phyloP scores from a whole-genome alignment of 1,139 yeast genomes.

The Lodderomyces orthopsilosis region DNA sequence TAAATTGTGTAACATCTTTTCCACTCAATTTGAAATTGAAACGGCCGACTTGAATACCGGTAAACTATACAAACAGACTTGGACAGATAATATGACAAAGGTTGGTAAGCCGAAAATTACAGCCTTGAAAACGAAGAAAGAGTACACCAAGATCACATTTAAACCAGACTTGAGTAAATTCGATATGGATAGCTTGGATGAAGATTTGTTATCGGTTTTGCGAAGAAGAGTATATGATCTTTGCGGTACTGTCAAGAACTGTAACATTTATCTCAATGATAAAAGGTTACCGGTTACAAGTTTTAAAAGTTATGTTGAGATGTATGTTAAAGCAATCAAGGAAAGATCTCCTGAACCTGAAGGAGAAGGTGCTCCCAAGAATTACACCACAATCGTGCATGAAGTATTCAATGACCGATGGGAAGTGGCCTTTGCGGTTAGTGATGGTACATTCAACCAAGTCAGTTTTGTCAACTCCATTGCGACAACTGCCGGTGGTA shows the following conservation, averaged over 20 bases:
- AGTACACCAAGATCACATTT: conserved; percentile 85
- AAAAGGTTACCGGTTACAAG: conserved; percentile 64
- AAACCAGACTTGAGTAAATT: conserved; percentile 85
- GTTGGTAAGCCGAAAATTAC: conserved; percentile 76
- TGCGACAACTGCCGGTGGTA: conserved; percentile 97
- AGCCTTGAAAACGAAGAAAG: conserved; percentile 56
- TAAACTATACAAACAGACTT: conserved; percentile 70
- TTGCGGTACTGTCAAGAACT: conserved; percentile 90
- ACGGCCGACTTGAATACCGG: conserved; percentile 76
- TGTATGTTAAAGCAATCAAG: conserved; percentile 74
- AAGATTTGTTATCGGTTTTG: conserved; percentile 77
- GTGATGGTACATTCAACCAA: conserved; percentile 86
- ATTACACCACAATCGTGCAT: conserved; percentile 63
- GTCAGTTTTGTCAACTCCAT: conserved; percentile 96
- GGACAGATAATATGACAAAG: conserved; percentile 84
- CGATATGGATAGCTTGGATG: conserved; percentile 79
- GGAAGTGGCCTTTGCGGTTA: conserved; percentile 95
- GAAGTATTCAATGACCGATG: conserved; percentile 73
- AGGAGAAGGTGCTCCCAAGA: conserved; percentile 25
- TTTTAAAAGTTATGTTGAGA: conserved; percentile 85
- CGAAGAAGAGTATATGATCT: conserved; percentile 93
- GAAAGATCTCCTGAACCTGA: conserved; percentile 33
- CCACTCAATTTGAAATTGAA: conserved; percentile 82
- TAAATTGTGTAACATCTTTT: conserved; percentile 83
- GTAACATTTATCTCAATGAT: conserved; percentile 78